Base-by-base conservation (phyloP, 2,329 filamentous ascomycete species). In the Colletotrichum sidae region DNA sequence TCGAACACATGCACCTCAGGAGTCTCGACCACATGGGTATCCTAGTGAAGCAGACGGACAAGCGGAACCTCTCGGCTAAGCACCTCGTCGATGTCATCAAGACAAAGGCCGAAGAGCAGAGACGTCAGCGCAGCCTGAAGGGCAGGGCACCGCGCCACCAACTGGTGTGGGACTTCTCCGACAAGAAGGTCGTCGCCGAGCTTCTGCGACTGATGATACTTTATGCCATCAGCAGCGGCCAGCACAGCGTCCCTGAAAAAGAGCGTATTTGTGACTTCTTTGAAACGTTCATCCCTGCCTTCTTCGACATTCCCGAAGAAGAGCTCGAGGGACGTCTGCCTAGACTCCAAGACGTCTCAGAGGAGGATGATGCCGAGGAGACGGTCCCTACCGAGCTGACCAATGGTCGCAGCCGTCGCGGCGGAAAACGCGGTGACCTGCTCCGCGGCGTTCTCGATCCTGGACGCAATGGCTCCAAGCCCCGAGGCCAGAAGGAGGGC, bases 1-100 rank as follows among this genome's bases (percentile, higher is more conserved):
- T 95, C 33, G 92, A 97, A 74, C 90, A 92, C 73, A 95, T 97
- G 82, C 97, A 97, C 79, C 92, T 96, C 80, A 96, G 94, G 81
- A 97, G 94, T 76, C 88, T 99, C 56, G 96, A 99, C 74, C 96
- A 99, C 74, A 97, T 98, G 86, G 94, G 94, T 17, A 94, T 97
- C 65, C 90, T 93, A 57, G 92, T 93, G 72, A 97, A 96, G 80
- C 88, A 90, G 68, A 90, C 87, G 42, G 96, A 99, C 79, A 98
- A 98, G 86, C 91, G 94, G 70, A 91, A 93, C 70, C 92, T 97
- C 66, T 92, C 95, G 54, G 90, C 91, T 4, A 98, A 98, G 80
- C 92, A 95, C 63, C 88, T 99, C 10, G 90, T 96, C 39, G 92
- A 94, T 71, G 90, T 96, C 65, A 94, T 98, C 74, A 94, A 96